A percentile compares a stretch with the other conserved stretches of the same genome.
Evolutionary conservation across 2,329 filamentous ascomycete species (phyloP).

Genomic region (Colletotrichum sublineola): DNA sequence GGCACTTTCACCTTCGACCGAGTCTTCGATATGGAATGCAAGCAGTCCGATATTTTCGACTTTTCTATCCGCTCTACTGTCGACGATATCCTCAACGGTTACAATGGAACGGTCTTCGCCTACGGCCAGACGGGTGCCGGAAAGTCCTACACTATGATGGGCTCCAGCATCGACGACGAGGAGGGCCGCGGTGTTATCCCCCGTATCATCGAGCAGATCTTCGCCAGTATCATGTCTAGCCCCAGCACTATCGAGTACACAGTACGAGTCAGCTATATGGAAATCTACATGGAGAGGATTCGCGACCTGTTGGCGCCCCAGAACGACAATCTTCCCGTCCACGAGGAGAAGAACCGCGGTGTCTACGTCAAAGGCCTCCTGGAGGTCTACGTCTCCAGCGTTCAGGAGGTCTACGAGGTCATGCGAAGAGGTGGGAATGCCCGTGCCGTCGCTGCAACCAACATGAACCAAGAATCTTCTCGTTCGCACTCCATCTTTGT

Average conservation of each 20-base stretch:
- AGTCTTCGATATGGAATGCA: conserved; percentile 94
- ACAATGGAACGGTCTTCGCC: conserved; percentile 98
- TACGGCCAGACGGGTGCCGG: conserved; percentile 98
- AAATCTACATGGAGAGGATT: conserved; percentile 99
- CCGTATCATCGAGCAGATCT: conserved; percentile 97
- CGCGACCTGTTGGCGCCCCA: conserved; percentile 91
- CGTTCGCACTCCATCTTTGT: conserved; percentile 99
- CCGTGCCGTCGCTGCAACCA: conserved; percentile 93
- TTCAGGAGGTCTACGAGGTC: conserved; percentile 96
- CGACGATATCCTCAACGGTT: conserved; percentile 97
- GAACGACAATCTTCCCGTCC: conserved; percentile 97
- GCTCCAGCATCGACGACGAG: conserved; percentile 91
- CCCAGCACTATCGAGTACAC: conserved; percentile 97
- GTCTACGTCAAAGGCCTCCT: conserved; percentile 96
- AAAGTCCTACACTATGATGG: conserved; percentile 99
- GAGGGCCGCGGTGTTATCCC: conserved; percentile 94
- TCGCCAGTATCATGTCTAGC: conserved; percentile 92
- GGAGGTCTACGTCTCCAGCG: conserved; percentile 95
- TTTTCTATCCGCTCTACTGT: conserved; percentile 97
- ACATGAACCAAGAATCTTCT: conserved; percentile 99
- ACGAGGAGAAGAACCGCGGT: conserved; percentile 95
- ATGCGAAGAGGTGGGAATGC: conserved; percentile 93
- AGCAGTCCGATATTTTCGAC: conserved; percentile 95
- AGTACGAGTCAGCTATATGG: conserved; percentile 99
- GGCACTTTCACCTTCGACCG: conserved; percentile 97